Evolutionary conservation across 371 early-diverging fungal genomes (phyloP), one percentile per base, ranked within the genome.

Genomic region (Apophysomyces ossiformis): DNA sequence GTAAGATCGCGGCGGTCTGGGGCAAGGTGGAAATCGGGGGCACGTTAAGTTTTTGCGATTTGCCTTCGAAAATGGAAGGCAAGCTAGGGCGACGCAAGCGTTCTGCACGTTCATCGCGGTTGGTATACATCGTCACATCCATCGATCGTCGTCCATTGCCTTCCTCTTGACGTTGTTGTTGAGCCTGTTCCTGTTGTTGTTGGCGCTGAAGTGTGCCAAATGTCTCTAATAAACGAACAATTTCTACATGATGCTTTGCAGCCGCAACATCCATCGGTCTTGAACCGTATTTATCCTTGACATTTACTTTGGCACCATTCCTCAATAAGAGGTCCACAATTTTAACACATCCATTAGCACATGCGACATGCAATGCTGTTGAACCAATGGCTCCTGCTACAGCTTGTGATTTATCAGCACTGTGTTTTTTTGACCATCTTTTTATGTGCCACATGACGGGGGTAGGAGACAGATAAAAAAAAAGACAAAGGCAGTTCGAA

Each of bases 331-430:
- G 71, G 57, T 88, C 88, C 0, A 87, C 86, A 36, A 87, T 83
- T 39, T 78, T 76, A 2, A 76, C 64, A 66, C 86, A 87, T 13
- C 88, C 87, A 64, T 90, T 90, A 11, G 92, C 92, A 59, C 89
- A 88, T 4, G 92, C 92, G 76, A 89, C 89, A 68, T 92, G 92
- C 21, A 92, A 67, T 12, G 92, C 88, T 2, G 92, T 91, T 16
- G 89, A 89, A 8, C 91, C 90, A 60, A 77, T 87, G 18, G 85
- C 83, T 3, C 83, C 83, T 41, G 78, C 74, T 9, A 74, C 78
- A 3, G 72, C 78, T 58, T 73, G 67, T 11, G 75, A 69, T 63
- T 71, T 69, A 57, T 75, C 75, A 18, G 65, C 64, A 37, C 72
- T 72, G 21, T 72, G 75, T 41, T 72, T 75, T 57, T 71, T 74